Base-by-base conservation (phyloP, 345 rosid species). In the Combretum micranthum region DNA sequence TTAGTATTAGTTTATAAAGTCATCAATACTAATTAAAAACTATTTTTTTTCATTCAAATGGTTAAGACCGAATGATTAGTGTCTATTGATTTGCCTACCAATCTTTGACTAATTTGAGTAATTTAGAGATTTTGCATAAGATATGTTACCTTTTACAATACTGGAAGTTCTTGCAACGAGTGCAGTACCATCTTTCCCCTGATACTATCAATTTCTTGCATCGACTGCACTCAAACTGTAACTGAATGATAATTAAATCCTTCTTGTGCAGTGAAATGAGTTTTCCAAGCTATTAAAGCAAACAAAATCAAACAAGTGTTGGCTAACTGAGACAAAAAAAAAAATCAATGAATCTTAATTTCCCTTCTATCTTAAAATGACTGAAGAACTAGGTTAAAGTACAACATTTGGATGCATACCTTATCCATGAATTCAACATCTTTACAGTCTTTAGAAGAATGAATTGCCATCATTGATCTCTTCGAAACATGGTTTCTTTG, bases 351-450 rank as follows among this genome's bases (percentile, higher is more conserved):
- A 4, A 32, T 11, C 39, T 32, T 32, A 7, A 7, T 1, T 32
- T 32, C 9, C 39, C 39, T 32, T 32, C 10, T 5, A 32, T 5
- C 39, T 32, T 32, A 7, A 32, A 32, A 25, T 25, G 6, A 7
- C 39, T 11, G 1, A 32, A 32, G 39, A 32, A 4, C 39, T 4
- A 32, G 1, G 39, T 32, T 32, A 11, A 32, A 7, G 39, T 32
- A 32, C 39, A n/a, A n/a, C n/a, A 7, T 32, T 32, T 25, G 6
- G 9, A 4, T 32, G 39, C 39, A 32, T 82, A 93, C 99, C 75
- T 89, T 87, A 66, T 83, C 91, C 97, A 89, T 93, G 53, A 89
- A 85, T 32, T 85, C 83, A 75, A 80, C 69, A 74, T 93, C 90
- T 83, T 78, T 86, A n/a, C 87, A 77, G 17, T 88, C 83, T 21